Evolutionary conservation across 2,329 filamentous ascomycete species (phyloP), one percentile per base, ranked within the genome.

Genomic region (Sclerotinia sclerotiorum): DNA sequence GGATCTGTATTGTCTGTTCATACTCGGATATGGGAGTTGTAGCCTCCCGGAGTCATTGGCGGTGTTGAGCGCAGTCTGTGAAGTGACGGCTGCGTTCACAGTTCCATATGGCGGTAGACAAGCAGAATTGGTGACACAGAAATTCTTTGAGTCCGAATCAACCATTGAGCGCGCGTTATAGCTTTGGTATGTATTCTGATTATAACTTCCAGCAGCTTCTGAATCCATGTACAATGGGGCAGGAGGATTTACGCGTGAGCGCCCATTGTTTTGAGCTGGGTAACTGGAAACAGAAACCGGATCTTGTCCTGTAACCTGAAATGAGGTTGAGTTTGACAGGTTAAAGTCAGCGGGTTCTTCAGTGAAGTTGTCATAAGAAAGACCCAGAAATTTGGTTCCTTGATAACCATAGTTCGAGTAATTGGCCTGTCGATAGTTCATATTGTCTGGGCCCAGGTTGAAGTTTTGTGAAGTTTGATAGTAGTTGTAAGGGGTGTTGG

Each of bases 1-100:
- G 27, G 65, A 63, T 55, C 65, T 62, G 21, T 63, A 68, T 35
- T 62, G 49, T 35, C 65, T 61, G 35, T 63, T 67, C 27, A 65
- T 42, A 48, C 52, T 56, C 5, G 65, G 65, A 21, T 55, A 29
- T 24, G 65, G 65, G 2, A 68, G 49, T 6, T 32, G 29, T 10
- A 55, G 6, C 32, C 57, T 63, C 10, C 48, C 57, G 11, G 24
- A 15, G 5, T 35, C 58, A 24, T n/a, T 54, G 8, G 42, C 15
- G 21, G 11, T 13, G 8, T 48, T 63, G 24, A 60, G 57, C 17
- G 65, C 21, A 13, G 56, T 17, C 17, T 63, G 60, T 35, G 60
- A 5, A n/a, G 19, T 6, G n/a, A 55, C 42, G 27, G 17, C 15
- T 13, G 27, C 24, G n/a, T 13, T 51, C 5, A 21, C 24, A 42